Conservation (phyloP, 495 filamentous ascomycete species). For the Neurospora sp. region DNA sequence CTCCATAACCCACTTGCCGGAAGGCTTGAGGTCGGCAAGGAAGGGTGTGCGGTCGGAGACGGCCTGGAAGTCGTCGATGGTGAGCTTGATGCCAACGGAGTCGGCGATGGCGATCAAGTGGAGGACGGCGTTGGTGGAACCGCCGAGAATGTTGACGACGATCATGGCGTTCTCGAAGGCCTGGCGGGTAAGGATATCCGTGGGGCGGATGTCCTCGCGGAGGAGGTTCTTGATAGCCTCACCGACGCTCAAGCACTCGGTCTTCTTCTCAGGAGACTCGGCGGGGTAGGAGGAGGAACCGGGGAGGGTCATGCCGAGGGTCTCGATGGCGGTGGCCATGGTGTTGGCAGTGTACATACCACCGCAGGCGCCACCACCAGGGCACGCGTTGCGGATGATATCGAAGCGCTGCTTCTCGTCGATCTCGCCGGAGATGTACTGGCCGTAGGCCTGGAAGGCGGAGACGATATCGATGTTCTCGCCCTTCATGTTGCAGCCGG, state of each 20-base stretch:
- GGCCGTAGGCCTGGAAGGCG: constrained; percentile 96
- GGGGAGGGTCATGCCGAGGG: constrained; percentile 89
- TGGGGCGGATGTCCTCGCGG: constrained; percentile 76
- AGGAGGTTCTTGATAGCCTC: constrained; percentile 80
- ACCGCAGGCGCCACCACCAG: constrained; percentile 86
- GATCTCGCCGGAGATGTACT: constrained; percentile 87
- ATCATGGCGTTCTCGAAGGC: constrained; percentile 98
- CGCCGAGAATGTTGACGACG: constrained; percentile 87
- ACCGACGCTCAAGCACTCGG: constrained; percentile 79
- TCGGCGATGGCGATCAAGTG: constrained; percentile 96
- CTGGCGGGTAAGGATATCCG: constrained; percentile 81
- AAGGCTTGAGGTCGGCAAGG: constrained; percentile 94
- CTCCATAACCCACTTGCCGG: constrained; percentile 92
- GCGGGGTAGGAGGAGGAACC: constrained; percentile 91
- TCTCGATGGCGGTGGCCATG: constrained; percentile 94
- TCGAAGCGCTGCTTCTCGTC: constrained; percentile 84
- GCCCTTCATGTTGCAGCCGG: constrained; percentile 71
- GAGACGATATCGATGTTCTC: constrained; percentile 87
- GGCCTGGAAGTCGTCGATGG: constrained; percentile 93
- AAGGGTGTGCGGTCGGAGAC: constrained; percentile 87
- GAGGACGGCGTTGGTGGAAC: constrained; percentile 93
- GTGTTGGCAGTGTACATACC: constrained; percentile 99
- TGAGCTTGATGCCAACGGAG: constrained; percentile 84
- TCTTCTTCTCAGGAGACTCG: constrained; percentile 71
- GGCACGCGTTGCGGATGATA: constrained; percentile 91